These are phyloP conservation scores for Afroboletus lepidellus DNA, from an alignment of 1,284 basidiomycete genomes.

Conservation along the genomic window DNA sequence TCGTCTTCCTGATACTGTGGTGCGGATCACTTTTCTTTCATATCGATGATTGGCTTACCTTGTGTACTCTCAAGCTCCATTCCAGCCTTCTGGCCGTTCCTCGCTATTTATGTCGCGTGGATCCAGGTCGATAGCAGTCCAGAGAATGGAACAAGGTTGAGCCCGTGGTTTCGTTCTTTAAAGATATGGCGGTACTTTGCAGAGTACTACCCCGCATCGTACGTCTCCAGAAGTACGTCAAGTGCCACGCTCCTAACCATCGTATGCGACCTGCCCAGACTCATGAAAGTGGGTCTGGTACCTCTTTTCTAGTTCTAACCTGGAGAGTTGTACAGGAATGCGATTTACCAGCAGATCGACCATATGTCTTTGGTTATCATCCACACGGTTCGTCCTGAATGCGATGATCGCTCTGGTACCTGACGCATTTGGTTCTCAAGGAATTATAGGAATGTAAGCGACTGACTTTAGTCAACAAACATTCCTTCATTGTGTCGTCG, in stretches of 20 bases:
- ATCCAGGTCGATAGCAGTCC: constrained; percentile 76
- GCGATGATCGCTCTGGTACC: not conserved
- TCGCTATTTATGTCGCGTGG: constrained; percentile 86
- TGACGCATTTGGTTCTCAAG: constrained; percentile 35
- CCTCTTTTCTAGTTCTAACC: not conserved
- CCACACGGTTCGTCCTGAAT: constrained; percentile 66
- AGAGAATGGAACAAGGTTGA: constrained; percentile 74
- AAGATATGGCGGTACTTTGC: constrained; percentile 85
- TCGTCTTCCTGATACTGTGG: constrained; percentile 79
- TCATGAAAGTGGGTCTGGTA: constrained; percentile 25
- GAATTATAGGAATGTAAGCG: constrained; percentile 90
- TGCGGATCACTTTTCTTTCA: constrained; percentile 40
- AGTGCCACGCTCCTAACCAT: not conserved
- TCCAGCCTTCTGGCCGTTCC: constrained; percentile 84
- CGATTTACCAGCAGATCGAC: constrained; percentile 86
- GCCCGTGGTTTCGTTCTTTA: constrained; percentile 72
- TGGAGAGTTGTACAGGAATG: constrained; percentile 54
- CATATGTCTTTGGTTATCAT: constrained; percentile 97
- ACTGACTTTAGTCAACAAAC: not conserved
- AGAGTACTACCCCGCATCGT: constrained; percentile 92
- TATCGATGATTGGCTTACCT: constrained; percentile 4
- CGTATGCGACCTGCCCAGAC: constrained; percentile 6
- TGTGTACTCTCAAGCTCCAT: constrained; percentile 62
- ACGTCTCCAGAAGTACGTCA: constrained; percentile 38
- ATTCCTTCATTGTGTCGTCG: not conserved